Conservation (phyloP, 2,329 filamentous ascomycete genomes). For the Xylaria sp. region DNA sequence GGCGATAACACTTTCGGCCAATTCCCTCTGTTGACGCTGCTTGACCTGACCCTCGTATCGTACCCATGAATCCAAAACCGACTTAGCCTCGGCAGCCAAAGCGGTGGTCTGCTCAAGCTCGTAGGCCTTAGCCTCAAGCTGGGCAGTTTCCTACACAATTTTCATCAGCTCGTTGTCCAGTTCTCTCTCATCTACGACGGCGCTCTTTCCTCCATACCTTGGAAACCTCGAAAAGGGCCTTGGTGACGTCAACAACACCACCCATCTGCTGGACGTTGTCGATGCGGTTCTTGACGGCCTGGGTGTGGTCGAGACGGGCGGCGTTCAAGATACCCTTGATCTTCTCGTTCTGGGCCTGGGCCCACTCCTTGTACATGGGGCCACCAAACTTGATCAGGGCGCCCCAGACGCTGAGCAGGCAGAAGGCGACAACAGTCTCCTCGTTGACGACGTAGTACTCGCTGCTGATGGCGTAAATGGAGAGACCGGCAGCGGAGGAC, state of each 20-base stretch:
- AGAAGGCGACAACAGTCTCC: conserved; percentile 94
- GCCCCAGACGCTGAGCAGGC: conserved; percentile 91
- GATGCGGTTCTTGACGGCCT: conserved; percentile 94
- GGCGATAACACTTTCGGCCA: conserved; percentile 90
- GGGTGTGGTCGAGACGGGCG: conserved; percentile 92
- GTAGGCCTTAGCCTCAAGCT: conserved; percentile 94
- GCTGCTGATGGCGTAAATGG: conserved; percentile 96
- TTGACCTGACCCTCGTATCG: conserved; percentile 99
- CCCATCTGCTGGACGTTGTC: conserved; percentile 94
- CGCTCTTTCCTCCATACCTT: conserved; percentile 70
- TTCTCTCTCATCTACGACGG: background rate
- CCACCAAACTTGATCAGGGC: conserved; percentile 93
- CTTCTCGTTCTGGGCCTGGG: conserved; percentile 86
- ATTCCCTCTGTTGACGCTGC: conserved; percentile 97
- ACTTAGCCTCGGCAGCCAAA: conserved; percentile 91
- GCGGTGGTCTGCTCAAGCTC: conserved; percentile 97
- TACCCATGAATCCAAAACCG: conserved; percentile 97
- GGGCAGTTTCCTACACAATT: conserved; percentile 84
- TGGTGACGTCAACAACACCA: conserved; percentile 95
- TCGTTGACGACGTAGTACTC: conserved; percentile 99
- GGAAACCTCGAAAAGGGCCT: conserved; percentile 95
- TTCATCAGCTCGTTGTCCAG: conserved; percentile 35
- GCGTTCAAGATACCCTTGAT: conserved; percentile 95
- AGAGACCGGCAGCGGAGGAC: conserved; percentile 89
- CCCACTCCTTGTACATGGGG: conserved; percentile 92